Evolutionary conservation across 1,284 basidiomycete species (phyloP).

Genomic region (Pyrrhoderma lamaoense): DNA sequence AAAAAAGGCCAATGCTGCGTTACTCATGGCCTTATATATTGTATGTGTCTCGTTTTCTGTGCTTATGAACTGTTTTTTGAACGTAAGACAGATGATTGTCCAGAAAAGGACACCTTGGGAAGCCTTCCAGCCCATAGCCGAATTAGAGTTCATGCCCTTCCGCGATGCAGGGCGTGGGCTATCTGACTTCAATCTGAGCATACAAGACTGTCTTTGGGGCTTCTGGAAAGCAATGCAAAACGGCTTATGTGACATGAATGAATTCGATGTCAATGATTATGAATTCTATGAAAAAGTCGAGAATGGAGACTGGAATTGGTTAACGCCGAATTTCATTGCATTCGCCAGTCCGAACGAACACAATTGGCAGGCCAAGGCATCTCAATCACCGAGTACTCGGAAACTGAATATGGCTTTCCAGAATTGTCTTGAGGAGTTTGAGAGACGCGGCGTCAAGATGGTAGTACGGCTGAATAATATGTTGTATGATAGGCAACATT

Average conservation of each 20-base stretch:
- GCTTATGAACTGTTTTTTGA: constrained; percentile 17
- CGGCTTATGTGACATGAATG: constrained; percentile 84
- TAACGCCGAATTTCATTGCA: constrained; percentile 88
- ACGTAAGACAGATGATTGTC: constrained; percentile 74
- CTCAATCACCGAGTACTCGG: constrained; percentile 41
- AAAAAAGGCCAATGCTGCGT: constrained; percentile 88
- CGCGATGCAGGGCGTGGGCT: constrained; percentile 92
- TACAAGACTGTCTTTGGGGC: constrained; percentile 94
- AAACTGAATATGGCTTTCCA: constrained; percentile 73
- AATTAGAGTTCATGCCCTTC: constrained; percentile 90
- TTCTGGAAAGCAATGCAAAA: constrained; percentile 91
- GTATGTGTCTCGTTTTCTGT: constrained; percentile 39
- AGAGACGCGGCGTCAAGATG: constrained; percentile 80
- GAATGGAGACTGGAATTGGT: constrained; percentile 98
- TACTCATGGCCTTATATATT: constrained; percentile 87
- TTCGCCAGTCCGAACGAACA: constrained; percentile 92
- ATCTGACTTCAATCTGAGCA: constrained; percentile 88
- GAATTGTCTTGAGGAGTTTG: constrained; percentile 91
- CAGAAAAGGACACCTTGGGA: constrained; percentile 90
- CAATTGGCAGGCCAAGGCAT: constrained; percentile 55
- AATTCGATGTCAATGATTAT: constrained; percentile 86
- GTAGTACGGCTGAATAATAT: constrained; percentile 94
- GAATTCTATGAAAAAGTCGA: constrained; percentile 93
- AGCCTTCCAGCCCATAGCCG: constrained; percentile 87
- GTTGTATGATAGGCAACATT: constrained; percentile 84